These are phyloP conservation scores for Lipomyces chichibuensis DNA, from an alignment of 805 yeast genomes.

Conservation along the genomic window DNA sequence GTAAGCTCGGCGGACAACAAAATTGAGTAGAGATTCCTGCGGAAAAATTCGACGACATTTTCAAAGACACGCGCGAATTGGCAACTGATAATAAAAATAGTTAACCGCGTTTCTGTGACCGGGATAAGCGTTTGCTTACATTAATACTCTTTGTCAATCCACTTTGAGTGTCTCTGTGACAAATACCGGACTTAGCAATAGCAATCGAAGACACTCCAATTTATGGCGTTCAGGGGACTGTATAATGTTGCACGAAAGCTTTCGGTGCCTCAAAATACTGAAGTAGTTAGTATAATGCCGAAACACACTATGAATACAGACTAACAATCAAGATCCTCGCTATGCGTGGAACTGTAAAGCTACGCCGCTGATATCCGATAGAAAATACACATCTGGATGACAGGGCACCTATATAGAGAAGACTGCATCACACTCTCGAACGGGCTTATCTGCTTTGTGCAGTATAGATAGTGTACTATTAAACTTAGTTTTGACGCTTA, in stretches of 20 bases:
- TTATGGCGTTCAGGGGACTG: neutral
- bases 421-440: neutral
- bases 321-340: neutral
- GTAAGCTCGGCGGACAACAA: neutral
- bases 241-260: neutral
- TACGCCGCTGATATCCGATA: neutral
- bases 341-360: neutral
- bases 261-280: neutral
- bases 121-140: neutral
- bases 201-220: conserved; percentile 1
- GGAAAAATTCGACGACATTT: conserved; percentile 1
- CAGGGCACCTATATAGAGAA: neutral
- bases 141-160: neutral
- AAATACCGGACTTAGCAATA: neutral
- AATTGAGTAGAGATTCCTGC: neutral
- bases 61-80: neutral
- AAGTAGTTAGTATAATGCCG: neutral
- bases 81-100: neutral
- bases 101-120: neutral
- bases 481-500: neutral
- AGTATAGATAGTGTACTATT: neutral
- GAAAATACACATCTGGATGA: neutral
- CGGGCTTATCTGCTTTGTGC: conserved; percentile 1
- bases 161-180: neutral
- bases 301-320: conserved; percentile 2